A percentile compares a stretch with the other conserved stretches of the same genome.
These are phyloP conservation scores for Lactarius pseudohatsudake DNA, from an alignment of 768 basidiomycete species.

Conservation along the genomic window DNA sequence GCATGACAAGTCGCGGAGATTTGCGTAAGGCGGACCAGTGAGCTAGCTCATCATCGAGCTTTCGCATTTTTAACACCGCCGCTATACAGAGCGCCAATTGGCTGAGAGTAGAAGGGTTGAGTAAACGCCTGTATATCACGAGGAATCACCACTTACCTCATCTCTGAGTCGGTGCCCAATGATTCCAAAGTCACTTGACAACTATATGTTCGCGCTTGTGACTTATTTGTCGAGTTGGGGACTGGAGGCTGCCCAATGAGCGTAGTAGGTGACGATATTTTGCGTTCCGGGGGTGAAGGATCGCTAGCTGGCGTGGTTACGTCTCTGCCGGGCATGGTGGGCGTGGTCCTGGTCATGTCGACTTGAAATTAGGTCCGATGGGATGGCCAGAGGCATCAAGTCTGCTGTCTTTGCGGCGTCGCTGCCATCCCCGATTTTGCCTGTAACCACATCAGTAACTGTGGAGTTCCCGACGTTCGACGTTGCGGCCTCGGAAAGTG, in stretches of 20 bases:
- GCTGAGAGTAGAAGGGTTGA: slow-evolving; percentile 10
- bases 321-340: neutral
- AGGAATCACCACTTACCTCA: slow-evolving; percentile 10
- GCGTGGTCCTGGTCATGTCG: neutral
- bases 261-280: neutral
- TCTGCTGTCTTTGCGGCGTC: neutral
- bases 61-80: slow-evolving; percentile 8
- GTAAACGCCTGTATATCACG: slow-evolving; percentile 1
- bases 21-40: slow-evolving; percentile 14
- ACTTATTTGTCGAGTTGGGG: neutral
- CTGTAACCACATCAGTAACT: neutral
- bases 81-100: neutral
- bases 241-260: neutral
- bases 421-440: neutral
- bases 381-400: neutral
- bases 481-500: neutral
- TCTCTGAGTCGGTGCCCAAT: neutral
- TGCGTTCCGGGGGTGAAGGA: neutral
- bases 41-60: slow-evolving; percentile 7
- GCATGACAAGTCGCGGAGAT: slow-evolving; percentile 8
- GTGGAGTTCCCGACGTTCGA: neutral
- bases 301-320: neutral
- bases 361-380: neutral
- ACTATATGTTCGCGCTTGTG: neutral
- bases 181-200: neutral